Conservation (phyloP, 768 basidiomycete species). For the Gloeopeniophorella convolvens region DNA sequence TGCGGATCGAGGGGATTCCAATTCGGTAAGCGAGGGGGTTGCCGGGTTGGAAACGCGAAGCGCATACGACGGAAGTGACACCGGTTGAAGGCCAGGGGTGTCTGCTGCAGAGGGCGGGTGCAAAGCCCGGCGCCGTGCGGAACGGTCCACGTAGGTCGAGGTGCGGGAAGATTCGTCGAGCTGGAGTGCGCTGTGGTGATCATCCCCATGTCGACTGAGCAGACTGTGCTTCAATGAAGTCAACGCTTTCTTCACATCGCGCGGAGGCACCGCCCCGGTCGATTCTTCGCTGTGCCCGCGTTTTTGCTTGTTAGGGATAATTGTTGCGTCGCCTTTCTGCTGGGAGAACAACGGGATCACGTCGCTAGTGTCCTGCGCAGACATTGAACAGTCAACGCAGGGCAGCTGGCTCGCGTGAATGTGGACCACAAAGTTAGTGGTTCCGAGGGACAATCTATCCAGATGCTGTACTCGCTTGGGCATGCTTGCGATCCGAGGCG, state of each 20-base stretch:
- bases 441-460: conserved; percentile 61
- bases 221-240: conserved; percentile 57
- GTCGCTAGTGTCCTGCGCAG: conserved; percentile 30
- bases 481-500: conserved; percentile 58
- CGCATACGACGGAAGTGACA: conserved; percentile 11
- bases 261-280: conserved; percentile 23
- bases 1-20: conserved; percentile 32
- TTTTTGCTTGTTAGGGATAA: conserved; percentile 4
- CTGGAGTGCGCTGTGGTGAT: not conserved
- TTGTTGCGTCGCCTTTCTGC: not conserved
- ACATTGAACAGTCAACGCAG: conserved; percentile 54
- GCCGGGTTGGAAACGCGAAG: too few species aligned
- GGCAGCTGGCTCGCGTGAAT: conserved; percentile 57
- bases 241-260: conserved; percentile 60
- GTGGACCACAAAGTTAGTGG: conserved; percentile 65
- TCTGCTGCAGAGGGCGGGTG: conserved; percentile 46
- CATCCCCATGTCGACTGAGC: conserved; percentile 42
- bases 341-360: conserved; percentile 56
- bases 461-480: conserved; percentile 57
- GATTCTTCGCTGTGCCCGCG: conserved; percentile 26
- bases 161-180: not conserved
- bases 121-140: conserved; percentile 61
- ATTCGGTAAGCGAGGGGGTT: conserved; percentile 23
- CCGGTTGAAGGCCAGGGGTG: conserved; percentile 39
- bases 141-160: conserved; percentile 57